phyloP scores from a whole-genome alignment of 345 rosid species.

The Bruguiera sexangula region DNA sequence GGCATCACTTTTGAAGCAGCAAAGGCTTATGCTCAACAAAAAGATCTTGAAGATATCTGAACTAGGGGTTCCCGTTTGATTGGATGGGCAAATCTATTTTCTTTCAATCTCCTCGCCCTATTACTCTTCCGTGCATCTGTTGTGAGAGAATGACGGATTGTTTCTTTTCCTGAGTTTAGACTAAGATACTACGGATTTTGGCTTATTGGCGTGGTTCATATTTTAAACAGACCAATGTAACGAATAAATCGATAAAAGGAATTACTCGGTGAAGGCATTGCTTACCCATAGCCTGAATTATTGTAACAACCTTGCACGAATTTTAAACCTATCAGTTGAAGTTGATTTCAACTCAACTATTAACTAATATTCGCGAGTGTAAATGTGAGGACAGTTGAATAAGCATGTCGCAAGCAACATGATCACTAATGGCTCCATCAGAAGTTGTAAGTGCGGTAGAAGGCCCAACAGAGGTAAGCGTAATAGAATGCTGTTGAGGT shows the following conservation, averaged over 20 bases:
- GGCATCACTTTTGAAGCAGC: constrained; percentile 61
- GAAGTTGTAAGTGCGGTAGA: constrained; percentile 20
- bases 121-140: background rate
- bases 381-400: too few species aligned
- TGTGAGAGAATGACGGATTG: background rate
- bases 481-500: constrained; percentile 37
- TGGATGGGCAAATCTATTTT: background rate
- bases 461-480: constrained; percentile 28
- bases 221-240: background rate
- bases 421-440: constrained; percentile 26
- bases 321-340: too few species aligned
- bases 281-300: too few species aligned
- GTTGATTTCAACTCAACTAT: too few species aligned
- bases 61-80: constrained; percentile 61
- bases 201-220: background rate
- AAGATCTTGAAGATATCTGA: constrained; percentile 77
- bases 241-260: too few species aligned
- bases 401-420: too few species aligned
- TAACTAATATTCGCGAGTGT: too few species aligned
- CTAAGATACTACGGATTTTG: background rate
- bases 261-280: too few species aligned
- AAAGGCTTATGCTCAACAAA: constrained; percentile 55
- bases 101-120: background rate
- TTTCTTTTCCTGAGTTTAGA: background rate
- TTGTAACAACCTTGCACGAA: too few species aligned